These are phyloP conservation scores for Claviceps monticola DNA, from an alignment of 2,329 filamentous ascomycete species.

Conservation along the genomic window DNA sequence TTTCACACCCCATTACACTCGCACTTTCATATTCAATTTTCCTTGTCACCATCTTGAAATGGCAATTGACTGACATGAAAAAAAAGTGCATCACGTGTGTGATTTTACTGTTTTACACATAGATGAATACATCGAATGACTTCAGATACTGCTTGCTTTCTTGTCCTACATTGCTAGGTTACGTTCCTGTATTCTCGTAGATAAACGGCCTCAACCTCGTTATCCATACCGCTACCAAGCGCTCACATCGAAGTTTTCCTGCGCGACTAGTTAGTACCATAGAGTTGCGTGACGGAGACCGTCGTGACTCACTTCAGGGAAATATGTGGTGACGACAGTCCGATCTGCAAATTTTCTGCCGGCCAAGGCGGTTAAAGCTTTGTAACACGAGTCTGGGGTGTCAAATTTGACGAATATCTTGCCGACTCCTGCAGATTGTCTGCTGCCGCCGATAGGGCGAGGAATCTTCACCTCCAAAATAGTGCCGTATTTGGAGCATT, in stretches of 20 bases:
- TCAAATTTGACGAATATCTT: slow-evolving; percentile 98
- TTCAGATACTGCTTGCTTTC: slow-evolving; percentile 1
- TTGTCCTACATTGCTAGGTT: slow-evolving; percentile 6
- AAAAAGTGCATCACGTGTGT: slow-evolving; percentile 1
- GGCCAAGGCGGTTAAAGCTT: slow-evolving; percentile 77
- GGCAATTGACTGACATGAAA: slow-evolving; percentile 3
- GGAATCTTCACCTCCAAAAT: slow-evolving; percentile 88
- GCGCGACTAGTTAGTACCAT: slow-evolving; percentile 16
- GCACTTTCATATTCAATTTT: neutral
- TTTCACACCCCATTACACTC: slow-evolving; percentile 8
- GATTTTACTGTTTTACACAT: slow-evolving; percentile 9
- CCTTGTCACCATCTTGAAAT: neutral
- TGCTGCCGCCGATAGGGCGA: slow-evolving; percentile 66
- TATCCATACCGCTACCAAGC: slow-evolving; percentile 52
- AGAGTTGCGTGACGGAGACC: neutral
- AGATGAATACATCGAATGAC: slow-evolving; percentile 1
- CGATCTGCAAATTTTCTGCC: slow-evolving; percentile 92
- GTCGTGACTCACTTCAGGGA: slow-evolving; percentile 58
- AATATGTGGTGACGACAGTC: slow-evolving; percentile 93
- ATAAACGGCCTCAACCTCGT: too few species aligned
- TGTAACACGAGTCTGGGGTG: slow-evolving; percentile 59
- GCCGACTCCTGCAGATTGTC: slow-evolving; percentile 78
- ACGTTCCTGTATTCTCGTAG: neutral
- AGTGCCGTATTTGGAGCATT: slow-evolving; percentile 81
- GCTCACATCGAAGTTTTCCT: slow-evolving; percentile 89